Evolutionary conservation across 2,329 filamentous ascomycete genomes (phyloP), one percentile per base, ranked within the genome.

Genomic region (Aspergillus versicolor): DNA sequence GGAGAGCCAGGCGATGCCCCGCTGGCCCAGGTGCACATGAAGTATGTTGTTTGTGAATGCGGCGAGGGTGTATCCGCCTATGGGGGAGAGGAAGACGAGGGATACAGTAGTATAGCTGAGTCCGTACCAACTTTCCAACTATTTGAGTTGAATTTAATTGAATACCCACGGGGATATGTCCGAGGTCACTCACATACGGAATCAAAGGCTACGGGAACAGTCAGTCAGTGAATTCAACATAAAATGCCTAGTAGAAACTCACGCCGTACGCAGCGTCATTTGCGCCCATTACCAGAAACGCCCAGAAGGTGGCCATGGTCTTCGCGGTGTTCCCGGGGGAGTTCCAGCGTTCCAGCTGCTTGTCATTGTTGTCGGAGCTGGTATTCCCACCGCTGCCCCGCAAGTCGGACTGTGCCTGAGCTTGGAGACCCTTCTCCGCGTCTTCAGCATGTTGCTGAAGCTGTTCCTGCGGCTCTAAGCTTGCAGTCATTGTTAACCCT

Each of bases 1-100:
- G 0, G 81, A 86, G 5, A 91, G 70, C 50, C 90, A 67, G 11
- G 89, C 88, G 9, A 92, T 82, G 9, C 90, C 90, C 15, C 88
- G 82, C 67, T 90, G 89, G 37, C 90, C 90, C 24, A 76, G 51
- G 3, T 54, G 62, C 19, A 66, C 61, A 64, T 81, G 79, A 41
- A 81, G 70, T 15, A 58, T 60, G 55, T 79, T 76, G 57, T 79
- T 79, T 24, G 78, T 61, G n/a, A 81, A 60, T 3, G 79, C 78
- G 1, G 79, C 75, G 3, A 73, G 56, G 9, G 75, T 77, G 65
- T 81, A 82, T 5, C 79, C 79, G 2, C 75, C 69, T 24, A 81
- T 73, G 0, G 79, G 79, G 7, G 78, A 74, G 13, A 81, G 74
- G 64, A 81, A 82, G 45, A 81, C 67, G 1, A 82, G 71, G 4